Conservation (phyloP, 768 basidiomycete species). For the Termitomyces titanicus region DNA sequence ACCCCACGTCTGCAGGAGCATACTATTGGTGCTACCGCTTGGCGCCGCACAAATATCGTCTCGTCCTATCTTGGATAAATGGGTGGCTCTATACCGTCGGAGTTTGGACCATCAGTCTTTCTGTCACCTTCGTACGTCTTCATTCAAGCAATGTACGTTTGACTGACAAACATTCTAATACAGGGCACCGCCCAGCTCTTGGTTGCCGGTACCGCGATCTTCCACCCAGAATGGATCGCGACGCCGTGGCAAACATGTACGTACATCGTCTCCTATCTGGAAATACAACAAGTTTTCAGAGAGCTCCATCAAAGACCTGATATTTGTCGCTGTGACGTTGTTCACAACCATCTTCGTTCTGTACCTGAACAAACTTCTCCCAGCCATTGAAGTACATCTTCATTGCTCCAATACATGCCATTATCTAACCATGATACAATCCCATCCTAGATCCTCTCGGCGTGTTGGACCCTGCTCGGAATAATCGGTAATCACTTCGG, state of each 20-base stretch:
- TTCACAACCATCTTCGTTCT: conserved; percentile 49
- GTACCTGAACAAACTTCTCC: conserved; percentile 50
- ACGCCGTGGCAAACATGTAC: conserved; percentile 59
- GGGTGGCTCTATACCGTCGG: conserved; percentile 70
- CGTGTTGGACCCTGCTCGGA: conserved; percentile 61
- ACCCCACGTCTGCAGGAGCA: conserved; percentile 58
- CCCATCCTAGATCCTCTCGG: conserved; percentile 43
- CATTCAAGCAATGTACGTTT: neutral
- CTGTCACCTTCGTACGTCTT: conserved; percentile 53
- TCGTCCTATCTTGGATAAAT: conserved; percentile 60
- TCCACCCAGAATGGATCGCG: conserved; percentile 53
- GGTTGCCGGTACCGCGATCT: conserved; percentile 57
- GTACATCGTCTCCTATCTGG: conserved; percentile 5
- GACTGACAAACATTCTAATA: too few relatives aligned
- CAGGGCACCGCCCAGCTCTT: conserved; percentile 57
- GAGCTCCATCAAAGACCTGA: conserved; percentile 34
- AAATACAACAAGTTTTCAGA: neutral
- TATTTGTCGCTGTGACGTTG: conserved; percentile 51
- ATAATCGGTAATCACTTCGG: conserved; percentile 36
- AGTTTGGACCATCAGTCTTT: conserved; percentile 63
- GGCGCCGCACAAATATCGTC: conserved; percentile 45
- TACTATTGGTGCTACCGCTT: conserved; percentile 69
- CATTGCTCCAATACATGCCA: neutral
- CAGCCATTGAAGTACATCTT: conserved; percentile 41
- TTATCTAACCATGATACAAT: neutral